Evolutionary conservation across 306 rosid species (phyloP), one percentile per base, ranked within the genome.

Genomic region (Rosa multiflora): DNA sequence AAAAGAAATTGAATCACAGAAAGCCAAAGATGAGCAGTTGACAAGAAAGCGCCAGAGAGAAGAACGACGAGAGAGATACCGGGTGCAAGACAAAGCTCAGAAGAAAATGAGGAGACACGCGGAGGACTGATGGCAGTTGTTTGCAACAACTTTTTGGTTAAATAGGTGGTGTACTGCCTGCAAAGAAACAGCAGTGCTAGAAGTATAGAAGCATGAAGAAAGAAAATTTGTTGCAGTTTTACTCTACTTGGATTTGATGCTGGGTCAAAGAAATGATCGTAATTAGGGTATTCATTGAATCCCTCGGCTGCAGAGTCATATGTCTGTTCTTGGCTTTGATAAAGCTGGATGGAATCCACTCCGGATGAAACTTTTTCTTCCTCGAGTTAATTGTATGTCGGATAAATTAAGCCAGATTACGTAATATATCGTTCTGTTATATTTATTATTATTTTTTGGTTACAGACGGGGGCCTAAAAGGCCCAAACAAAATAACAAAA

Each of bases 41-140:
- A 18, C 71, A 6, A 93, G 26, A 75, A 95, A 95, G 86, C 99
- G 99, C 29, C 88, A 23, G 58, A 91, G 99, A 80, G 99, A 95
- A 76, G 98, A 91, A 85, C 83, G 91, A 12, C 89, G 97, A 6
- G 93, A 76, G 59, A 91, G 92, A 73, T 95, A 95, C 69, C 84
- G 98, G 21, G 82, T 44, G 47, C 87, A 95, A 81, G 98, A 91
- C 69, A 95, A 92, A 78, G 62, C 39, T 67, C 88, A 69, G 51
- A 93, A 95, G 89, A 92, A 84, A 88, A 85, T 47, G 46, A 87
- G 95, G 73, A 83, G 92, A 88, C 67, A 55, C 14, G 61, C 64
- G 8, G 83, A 89, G 44, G 83, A 29, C 70, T 72, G 83, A 82
- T 62, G 70, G 44, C 32, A 12, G 20, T 66, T 58, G 35, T 56